A percentile compares a stretch with the other conserved stretches of the same genome.
Conservation (phyloP, 495 filamentous ascomycete genomes). For the Hypoxylon fragiforme region DNA sequence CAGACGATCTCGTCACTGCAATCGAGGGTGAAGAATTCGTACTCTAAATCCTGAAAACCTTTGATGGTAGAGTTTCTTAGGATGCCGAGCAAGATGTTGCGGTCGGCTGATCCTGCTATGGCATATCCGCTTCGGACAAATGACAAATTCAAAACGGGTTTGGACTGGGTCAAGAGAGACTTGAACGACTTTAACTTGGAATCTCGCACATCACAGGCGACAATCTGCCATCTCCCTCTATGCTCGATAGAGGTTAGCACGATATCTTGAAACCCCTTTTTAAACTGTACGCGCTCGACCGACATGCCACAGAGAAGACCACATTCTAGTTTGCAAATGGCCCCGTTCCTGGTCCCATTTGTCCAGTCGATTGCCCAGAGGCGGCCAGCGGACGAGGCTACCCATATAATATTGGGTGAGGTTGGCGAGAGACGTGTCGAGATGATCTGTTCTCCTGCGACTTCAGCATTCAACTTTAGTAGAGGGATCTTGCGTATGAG, state of each 20-base stretch:
- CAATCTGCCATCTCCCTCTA: conserved; percentile 43
- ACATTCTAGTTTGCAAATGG: conserved; percentile 37
- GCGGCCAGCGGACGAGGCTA: conserved; percentile 65
- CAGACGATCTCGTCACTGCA: conserved; percentile 59
- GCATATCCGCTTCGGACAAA: conserved; percentile 28
- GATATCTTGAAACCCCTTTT: conserved; percentile 43
- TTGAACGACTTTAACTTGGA: conserved; percentile 29
- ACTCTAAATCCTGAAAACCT: conserved; percentile 44
- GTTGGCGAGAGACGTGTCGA: conserved; percentile 63
- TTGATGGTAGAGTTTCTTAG: conserved; percentile 10
- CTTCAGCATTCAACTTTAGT: conserved; percentile 12
- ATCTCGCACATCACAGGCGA: conserved; percentile 43
- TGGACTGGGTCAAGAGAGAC: conserved; percentile 37
- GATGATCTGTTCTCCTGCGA: conserved; percentile 44
- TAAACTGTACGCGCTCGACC: conserved; percentile 46
- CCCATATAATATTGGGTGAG: conserved; percentile 64
- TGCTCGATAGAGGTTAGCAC: conserved; percentile 45
- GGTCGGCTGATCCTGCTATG: conserved; percentile 28
- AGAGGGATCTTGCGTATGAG: conserved; percentile 63
- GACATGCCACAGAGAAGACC: conserved; percentile 42
- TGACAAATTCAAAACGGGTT: conserved; percentile 40
- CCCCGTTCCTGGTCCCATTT: conserved; percentile 53
- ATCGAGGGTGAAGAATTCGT: conserved; percentile 54
- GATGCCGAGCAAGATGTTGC: conserved; percentile 31
- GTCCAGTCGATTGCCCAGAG: conserved; percentile 80